phyloP scores from a whole-genome alignment of 768 basidiomycete genomes.

The Piloderma croceum region DNA sequence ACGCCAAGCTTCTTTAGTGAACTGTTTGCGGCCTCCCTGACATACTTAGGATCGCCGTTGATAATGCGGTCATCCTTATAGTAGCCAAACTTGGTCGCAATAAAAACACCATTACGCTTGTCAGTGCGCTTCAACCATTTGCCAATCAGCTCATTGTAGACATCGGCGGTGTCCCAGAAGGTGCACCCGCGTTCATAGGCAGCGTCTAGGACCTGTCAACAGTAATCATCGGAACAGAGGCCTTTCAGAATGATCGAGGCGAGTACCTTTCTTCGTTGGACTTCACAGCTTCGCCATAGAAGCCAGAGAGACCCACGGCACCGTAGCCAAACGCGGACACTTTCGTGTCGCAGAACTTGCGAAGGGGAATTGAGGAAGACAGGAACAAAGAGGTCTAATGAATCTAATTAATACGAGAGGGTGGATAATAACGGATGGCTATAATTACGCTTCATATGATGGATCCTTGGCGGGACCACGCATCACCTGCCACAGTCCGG shows the following conservation, averaged over 20 bases:
- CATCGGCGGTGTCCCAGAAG: slow-evolving; percentile 39
- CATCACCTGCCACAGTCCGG: no score
- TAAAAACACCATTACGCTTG: slow-evolving; percentile 39
- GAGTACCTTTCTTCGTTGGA: no score
- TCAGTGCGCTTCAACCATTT: slow-evolving; percentile 38
- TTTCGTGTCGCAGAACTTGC: slow-evolving; percentile 16
- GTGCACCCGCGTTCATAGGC: slow-evolving; percentile 33
- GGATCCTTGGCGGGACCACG: no score
- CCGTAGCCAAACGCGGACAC: slow-evolving; percentile 26
- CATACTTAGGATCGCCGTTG: slow-evolving; percentile 30
- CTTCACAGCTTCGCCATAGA: slow-evolving; percentile 13
- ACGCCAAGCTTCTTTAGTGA: slow-evolving; percentile 28
- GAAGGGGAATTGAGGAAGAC: no score
- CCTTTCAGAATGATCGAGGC: no score
- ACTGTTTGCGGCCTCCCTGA: slow-evolving; percentile 21
- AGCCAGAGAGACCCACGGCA: slow-evolving; percentile 26
- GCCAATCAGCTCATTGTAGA: slow-evolving; percentile 41
- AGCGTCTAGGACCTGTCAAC: slow-evolving; percentile 33
- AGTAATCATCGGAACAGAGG: no score
- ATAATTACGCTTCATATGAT: no score
- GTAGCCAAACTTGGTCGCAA: slow-evolving; percentile 44
- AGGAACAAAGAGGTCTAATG: no score
- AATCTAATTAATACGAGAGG: no score
- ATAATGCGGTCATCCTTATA: slow-evolving; percentile 22
- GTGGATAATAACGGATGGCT: no score